Base-by-base conservation (phyloP, 768 basidiomycete genomes). In the Trametes cubensis region DNA sequence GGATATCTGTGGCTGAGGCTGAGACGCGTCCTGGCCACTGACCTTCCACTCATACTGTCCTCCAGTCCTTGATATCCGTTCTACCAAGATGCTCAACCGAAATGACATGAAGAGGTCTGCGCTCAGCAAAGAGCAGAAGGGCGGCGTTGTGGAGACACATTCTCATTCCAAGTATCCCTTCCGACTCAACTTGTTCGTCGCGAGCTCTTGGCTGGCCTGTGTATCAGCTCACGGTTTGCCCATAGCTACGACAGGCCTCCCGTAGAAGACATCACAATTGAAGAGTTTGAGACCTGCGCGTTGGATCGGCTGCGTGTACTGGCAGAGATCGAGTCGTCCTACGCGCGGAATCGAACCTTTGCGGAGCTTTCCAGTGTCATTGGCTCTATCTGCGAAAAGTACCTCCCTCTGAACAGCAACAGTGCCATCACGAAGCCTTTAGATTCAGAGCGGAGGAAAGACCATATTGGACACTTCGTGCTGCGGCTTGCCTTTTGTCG, bases 401-500 rank as follows among this genome's bases (percentile, higher is more conserved):
- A 95, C 74, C 79, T 97, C 25, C 88, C 87, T 2, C 76, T 99
- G 51, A 79, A 83, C 60, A 46, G 44, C 78, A 80, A 38, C 83
- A 55, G 82, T 60, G 80, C 81, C n/a, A 82, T 84, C 0, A 72
- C 68, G 15, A 73, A 75, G 11, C 79, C 84, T 51, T 63, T 80
- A 56, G 84, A 90, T 38, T 75, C 71, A 11, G 85, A 98, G 72
- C 80, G 97, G 61, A 81, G 82, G 70, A 87, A 82, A 64, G 97
- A 99, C 73, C 89, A 93, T 69, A 79, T 97, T 14, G 88, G 95
- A 11, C 97, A 99, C 76, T 98, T 94, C 74, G 92, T 98, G 13
- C 78, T 98, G 63, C 79, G 97, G 52, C 80, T 99, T 42, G 95
- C 97, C 6, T 98, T 99, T 75, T 97, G 95, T 76, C 86, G 94